phyloP scores from a whole-genome alignment of 2,329 filamentous ascomycete species.

The Sclerotinia nivalis region DNA sequence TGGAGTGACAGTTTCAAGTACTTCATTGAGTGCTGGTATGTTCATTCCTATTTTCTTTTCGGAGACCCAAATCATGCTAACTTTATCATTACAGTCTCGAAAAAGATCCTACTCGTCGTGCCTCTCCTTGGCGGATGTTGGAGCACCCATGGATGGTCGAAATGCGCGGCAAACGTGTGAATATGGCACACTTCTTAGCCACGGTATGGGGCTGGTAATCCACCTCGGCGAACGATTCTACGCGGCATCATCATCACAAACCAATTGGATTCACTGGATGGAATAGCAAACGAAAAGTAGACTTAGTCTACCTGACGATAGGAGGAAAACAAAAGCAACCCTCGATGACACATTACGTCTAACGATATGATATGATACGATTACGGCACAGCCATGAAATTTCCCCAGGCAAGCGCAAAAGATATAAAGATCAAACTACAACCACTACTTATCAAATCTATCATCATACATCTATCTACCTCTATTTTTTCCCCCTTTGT shows the following conservation, averaged over 20 bases:
- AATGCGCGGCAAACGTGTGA: conserved; percentile 93
- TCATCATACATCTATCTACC: not conserved
- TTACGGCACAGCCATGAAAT: not conserved
- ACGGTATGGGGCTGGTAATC: conserved; percentile 92
- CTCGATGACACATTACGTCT: conserved; percentile 3
- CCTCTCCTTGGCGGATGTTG: conserved; percentile 97
- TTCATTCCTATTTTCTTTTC: conserved; percentile 37
- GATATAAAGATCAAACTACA: not conserved
- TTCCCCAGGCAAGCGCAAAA: not conserved
- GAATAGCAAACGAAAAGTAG: not conserved
- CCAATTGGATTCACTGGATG: not conserved
- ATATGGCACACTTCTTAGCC: conserved; percentile 91
- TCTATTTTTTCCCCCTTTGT: not conserved
- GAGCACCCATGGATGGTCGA: conserved; percentile 99
- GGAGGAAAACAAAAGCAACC: not conserved
- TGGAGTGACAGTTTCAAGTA: conserved; percentile 99
- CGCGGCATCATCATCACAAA: not conserved
- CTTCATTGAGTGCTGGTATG: conserved; percentile 98
- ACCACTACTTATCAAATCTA: not conserved
- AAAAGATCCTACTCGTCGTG: conserved; percentile 83
- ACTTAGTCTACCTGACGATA: not conserved
- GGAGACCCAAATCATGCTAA: conserved; percentile 25
- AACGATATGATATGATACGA: conserved; percentile 12
- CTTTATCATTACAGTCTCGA: conserved; percentile 65
- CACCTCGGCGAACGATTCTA: not conserved